Evolutionary conservation across 2,329 filamentous ascomycete genomes (phyloP), one percentile per base, ranked within the genome.

Genomic region (Botrytis cinerea): DNA sequence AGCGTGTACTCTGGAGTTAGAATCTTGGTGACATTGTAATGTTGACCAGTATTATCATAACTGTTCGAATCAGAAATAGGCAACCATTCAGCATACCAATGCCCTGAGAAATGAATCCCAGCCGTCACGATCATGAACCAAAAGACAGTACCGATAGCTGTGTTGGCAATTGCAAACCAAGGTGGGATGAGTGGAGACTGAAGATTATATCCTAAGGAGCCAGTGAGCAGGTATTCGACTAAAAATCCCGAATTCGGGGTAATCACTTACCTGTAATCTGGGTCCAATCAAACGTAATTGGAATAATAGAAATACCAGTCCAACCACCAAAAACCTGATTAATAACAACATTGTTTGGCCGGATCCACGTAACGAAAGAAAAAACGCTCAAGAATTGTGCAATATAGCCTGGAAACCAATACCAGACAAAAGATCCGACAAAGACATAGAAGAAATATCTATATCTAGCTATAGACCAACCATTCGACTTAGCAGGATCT

Each of bases 141-240:
- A 1, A 87, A 40, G 1, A 92, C 84, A 43, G 93, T 87, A 25
- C 91, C 91, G 48, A 93, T 88, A 59, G 92, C 81, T 0, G 90
- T 92, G 79, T 94, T 94, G 73, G 89, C 90, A 76, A 93, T 93
- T 14, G 91, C 91, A 79, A 91, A 88, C 89, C 90, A 93, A 85
- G 14, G 85, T 84, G 4, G 72, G 84, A 85, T 87, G 91, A 92
- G 8, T 90, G 90, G 35, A 92, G 80, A 78, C 69, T 69, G 61
- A 28, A 75, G 38, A 40, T 62, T 72, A 35, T 61, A 45, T 28
- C 54, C 61, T 57, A 46, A n/a, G 2, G n/a, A 40, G 8, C 1
- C 5, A 20, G 46, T 67, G 8, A 51, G 43, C 10, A 32, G 14
- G 25, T 9, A 20, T 10, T 5, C 5, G 91, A 69, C 40, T 59